Conservation (phyloP, 1,139 yeast genomes). For the Lodderomyces beijingensis region DNA sequence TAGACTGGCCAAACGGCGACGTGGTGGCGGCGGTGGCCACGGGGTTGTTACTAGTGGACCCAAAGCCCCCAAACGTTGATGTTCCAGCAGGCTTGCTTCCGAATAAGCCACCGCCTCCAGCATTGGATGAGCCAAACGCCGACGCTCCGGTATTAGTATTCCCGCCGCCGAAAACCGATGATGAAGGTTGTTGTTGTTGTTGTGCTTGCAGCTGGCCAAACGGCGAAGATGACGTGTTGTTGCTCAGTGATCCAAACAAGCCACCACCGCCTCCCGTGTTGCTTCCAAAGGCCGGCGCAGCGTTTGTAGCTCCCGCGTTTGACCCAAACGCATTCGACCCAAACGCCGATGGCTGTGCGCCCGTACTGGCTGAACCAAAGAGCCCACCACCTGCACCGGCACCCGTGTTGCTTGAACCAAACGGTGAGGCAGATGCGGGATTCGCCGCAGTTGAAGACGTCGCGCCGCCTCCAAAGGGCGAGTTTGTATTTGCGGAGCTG, state of each 20-base stretch:
- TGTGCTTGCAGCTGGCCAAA: constrained; percentile 23
- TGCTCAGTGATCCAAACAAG: constrained; percentile 21
- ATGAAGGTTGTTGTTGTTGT: constrained; percentile 4
- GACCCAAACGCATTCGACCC: constrained; percentile 8
- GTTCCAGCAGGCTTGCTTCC: constrained; percentile 20
- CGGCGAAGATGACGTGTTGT: constrained; percentile 23
- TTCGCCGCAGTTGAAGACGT: constrained; percentile 11
- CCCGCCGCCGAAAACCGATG: constrained; percentile 21
- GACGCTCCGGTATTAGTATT: constrained; percentile 20
- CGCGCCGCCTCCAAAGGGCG: constrained; percentile 27
- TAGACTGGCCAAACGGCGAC: constrained; percentile 22
- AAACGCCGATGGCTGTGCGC: constrained; percentile 10
- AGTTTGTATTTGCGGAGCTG: constrained; percentile 22
- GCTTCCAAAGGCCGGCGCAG: constrained; percentile 14
- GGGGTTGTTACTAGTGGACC: constrained; percentile 17
- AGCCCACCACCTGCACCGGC: constrained; percentile 10
- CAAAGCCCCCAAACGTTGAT: constrained; percentile 20
- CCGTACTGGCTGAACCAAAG: constrained; percentile 10
- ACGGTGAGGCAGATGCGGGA: constrained; percentile 12
- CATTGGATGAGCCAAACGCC: constrained; percentile 14
- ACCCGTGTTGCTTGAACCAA: constrained; percentile 12
- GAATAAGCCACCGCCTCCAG: constrained; percentile 32
- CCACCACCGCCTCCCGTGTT: constrained; percentile 19
- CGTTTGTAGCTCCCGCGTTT: constrained; percentile 4
- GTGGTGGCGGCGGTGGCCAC: constrained; percentile 11